A percentile compares a stretch with the other conserved stretches of the same genome.
Conservation (phyloP, 768 basidiomycete species). For the Podaxis rugospora region DNA sequence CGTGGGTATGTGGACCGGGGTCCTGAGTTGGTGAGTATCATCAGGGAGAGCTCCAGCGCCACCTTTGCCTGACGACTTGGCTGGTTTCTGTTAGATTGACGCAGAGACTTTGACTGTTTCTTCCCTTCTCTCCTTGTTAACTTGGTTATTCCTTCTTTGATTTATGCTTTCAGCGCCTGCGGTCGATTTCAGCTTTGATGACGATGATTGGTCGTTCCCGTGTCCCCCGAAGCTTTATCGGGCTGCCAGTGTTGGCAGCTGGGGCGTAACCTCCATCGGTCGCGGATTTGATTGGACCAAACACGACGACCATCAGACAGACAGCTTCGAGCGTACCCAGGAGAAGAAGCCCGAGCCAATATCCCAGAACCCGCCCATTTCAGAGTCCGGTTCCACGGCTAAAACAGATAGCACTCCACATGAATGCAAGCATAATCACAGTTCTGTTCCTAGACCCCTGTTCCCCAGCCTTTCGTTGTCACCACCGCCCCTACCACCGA, state of each 20-base stretch:
- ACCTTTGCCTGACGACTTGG: neutral
- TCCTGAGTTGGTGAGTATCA: neutral
- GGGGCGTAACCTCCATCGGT: slow-evolving; percentile 83
- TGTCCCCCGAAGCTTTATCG: slow-evolving; percentile 48
- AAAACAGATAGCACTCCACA: slow-evolving; percentile 15
- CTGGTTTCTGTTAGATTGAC: neutral
- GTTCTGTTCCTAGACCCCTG: slow-evolving; percentile 13
- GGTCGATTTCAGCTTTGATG: slow-evolving; percentile 62
- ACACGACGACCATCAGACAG: slow-evolving; percentile 21
- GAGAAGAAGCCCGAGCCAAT: slow-evolving; percentile 17
- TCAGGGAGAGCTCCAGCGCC: neutral
- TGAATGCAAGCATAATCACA: slow-evolving; percentile 33
- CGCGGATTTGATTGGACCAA: slow-evolving; percentile 74
- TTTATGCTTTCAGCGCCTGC: slow-evolving; percentile 59
- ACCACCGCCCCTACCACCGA: slow-evolving; percentile 21
- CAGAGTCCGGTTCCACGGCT: neutral
- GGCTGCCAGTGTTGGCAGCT: slow-evolving; percentile 70
- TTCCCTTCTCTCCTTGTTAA: neutral
- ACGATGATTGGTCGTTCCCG: slow-evolving; percentile 63
- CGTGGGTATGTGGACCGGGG: slow-evolving; percentile 10
- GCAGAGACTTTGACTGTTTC: neutral
- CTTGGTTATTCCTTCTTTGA: slow-evolving; percentile 13
- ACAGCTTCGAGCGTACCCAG: neutral
- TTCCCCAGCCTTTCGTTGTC: slow-evolving; percentile 16
- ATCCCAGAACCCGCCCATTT: slow-evolving; percentile 6